A percentile compares a stretch with the other conserved stretches of the same genome.
Evolutionary conservation across 225 moss, liverwort and hornwort species (phyloP).

Genomic region (Ulota crispa): DNA sequence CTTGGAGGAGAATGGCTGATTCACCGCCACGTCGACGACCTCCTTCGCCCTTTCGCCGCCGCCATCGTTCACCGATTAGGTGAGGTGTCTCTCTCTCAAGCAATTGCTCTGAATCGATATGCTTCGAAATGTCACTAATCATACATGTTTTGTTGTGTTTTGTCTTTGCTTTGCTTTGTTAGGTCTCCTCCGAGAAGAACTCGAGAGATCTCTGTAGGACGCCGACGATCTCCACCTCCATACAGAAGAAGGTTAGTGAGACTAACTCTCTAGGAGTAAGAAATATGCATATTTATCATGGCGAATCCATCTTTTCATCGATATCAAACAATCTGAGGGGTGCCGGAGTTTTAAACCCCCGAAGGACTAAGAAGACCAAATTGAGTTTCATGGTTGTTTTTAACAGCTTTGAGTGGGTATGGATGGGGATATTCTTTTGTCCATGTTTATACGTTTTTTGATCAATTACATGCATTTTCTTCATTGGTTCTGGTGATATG

Average conservation of each 20-base stretch:
- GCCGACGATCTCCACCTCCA: constrained; percentile 79
- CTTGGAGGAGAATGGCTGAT: constrained; percentile 59
- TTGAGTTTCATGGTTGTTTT: neutral
- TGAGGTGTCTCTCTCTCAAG: constrained; percentile 11
- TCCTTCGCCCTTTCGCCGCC: constrained; percentile 75
- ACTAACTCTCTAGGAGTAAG: neutral
- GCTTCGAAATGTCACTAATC: neutral
- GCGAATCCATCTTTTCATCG: neutral
- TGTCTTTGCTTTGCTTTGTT: neutral
- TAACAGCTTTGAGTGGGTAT: neutral
- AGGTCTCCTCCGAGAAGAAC: constrained; percentile 79
- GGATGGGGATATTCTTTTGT: neutral
- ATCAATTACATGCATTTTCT: neutral
- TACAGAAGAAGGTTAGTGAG: constrained; percentile 72
- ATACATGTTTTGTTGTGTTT: neutral
- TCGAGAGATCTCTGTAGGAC: constrained; percentile 71
- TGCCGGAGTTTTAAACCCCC: neutral
- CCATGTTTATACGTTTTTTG: neutral
- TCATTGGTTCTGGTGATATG: neutral
- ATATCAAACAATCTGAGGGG: neutral
- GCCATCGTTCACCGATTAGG: constrained; percentile 82
- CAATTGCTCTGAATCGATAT: neutral
- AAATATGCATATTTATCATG: neutral
- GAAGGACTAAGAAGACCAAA: neutral
- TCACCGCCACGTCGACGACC: constrained; percentile 76